Conservation (phyloP, 1,284 basidiomycete genomes). For the Leccinum laetum region DNA sequence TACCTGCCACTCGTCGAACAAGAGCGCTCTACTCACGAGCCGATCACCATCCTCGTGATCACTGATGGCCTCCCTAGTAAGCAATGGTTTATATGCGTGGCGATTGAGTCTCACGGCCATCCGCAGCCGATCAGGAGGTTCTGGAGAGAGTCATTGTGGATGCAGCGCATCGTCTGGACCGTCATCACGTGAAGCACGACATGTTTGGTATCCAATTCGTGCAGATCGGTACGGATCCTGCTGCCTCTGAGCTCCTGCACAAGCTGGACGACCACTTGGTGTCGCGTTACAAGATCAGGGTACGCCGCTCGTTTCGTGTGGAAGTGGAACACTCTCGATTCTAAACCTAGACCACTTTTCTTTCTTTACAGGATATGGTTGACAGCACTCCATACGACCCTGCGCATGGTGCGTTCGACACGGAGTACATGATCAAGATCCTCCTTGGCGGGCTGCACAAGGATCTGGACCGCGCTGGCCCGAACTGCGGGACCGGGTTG, state of each 20-base stretch:
- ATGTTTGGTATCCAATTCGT: slow-evolving; percentile 53
- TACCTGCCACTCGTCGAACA: slow-evolving; percentile 42
- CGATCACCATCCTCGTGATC: slow-evolving; percentile 44
- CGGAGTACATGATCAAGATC: slow-evolving; percentile 43
- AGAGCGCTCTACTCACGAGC: slow-evolving; percentile 35
- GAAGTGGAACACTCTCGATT: neutral
- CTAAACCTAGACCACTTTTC: neutral
- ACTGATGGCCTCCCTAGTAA: slow-evolving; percentile 52
- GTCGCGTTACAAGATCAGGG: slow-evolving; percentile 37
- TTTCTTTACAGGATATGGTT: slow-evolving; percentile 41
- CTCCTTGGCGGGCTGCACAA: slow-evolving; percentile 41
- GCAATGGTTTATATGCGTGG: slow-evolving; percentile 12
- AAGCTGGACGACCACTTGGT: slow-evolving; percentile 47
- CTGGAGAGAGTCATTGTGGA: slow-evolving; percentile 48
- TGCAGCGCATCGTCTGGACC: slow-evolving; percentile 48
- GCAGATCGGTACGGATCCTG: slow-evolving; percentile 48
- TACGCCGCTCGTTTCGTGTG: slow-evolving; percentile 17
- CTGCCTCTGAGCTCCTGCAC: slow-evolving; percentile 43
- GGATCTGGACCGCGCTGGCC: slow-evolving; percentile 16
- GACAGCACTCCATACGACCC: slow-evolving; percentile 43
- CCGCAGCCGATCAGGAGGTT: slow-evolving; percentile 46
- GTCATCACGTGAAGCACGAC: slow-evolving; percentile 31
- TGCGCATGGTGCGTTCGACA: slow-evolving; percentile 33
- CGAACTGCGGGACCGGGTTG: slow-evolving; percentile 12
- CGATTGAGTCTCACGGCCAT: neutral